Evolutionary conservation across 2,329 filamentous ascomycete species (phyloP).

Genomic region (Exophiala bonariae): DNA sequence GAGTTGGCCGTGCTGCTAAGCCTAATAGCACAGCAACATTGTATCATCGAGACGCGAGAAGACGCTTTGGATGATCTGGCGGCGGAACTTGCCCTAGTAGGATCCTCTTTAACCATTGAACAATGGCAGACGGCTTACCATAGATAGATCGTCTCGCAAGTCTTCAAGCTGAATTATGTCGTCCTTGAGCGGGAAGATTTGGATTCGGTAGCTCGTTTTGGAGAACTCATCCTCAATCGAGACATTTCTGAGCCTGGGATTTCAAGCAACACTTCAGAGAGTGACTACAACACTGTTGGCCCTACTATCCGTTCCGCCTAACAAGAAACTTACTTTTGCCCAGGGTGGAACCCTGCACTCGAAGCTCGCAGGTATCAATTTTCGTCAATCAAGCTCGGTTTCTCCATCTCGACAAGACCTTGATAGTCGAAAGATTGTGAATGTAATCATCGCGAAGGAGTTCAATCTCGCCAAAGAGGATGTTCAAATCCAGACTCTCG

Average conservation of each 20-base stretch:
- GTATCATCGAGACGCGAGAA: conserved; percentile 74
- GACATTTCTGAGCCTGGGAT: conserved; percentile 29
- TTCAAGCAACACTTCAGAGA: conserved; percentile 6
- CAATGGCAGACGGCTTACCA: no score
- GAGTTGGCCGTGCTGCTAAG: conserved; percentile 84
- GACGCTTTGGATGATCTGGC: conserved; percentile 66
- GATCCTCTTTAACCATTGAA: conserved; percentile 1
- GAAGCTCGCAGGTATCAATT: conserved; percentile 11
- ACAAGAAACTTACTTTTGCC: background rate
- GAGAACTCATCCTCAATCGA: conserved; percentile 62
- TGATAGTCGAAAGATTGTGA: conserved; percentile 65
- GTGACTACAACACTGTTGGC: conserved; percentile 21
- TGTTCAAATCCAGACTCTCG: conserved; percentile 78
- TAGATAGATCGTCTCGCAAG: conserved; percentile 65
- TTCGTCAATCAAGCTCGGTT: conserved; percentile 12
- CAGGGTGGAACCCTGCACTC: conserved; percentile 15
- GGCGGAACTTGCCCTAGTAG: conserved; percentile 70
- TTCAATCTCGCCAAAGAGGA: conserved; percentile 71
- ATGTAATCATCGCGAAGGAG: conserved; percentile 79
- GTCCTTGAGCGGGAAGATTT: conserved; percentile 71
- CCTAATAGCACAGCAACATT: conserved; percentile 80
- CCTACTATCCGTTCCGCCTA: background rate
- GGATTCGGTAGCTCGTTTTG: conserved; percentile 81
- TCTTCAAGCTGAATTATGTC: conserved; percentile 70
- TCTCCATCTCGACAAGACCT: conserved; percentile 29